Conservation (phyloP, 805 yeast genomes). For the Starmera quercuum region DNA sequence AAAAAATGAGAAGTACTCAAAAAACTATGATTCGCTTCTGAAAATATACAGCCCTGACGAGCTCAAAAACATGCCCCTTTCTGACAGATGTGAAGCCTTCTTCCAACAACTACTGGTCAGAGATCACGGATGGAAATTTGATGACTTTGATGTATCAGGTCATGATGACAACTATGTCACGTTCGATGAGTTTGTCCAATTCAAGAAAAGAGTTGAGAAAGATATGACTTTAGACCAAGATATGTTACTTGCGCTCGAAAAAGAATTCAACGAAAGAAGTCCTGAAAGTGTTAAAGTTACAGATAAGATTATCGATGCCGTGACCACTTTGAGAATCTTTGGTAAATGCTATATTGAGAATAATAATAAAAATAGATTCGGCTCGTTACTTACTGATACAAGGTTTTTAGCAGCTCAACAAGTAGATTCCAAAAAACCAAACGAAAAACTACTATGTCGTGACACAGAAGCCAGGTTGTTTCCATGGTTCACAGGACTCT, state of each 20-base stretch:
- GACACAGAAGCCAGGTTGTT: constrained; percentile 25
- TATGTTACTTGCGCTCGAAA: constrained; percentile 5
- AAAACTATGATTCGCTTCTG: constrained; percentile 10
- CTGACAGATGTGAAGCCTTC: constrained; percentile 11
- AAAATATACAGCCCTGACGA: background rate
- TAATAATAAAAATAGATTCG: constrained; percentile 2
- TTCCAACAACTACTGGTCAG: constrained; percentile 6
- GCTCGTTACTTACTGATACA: background rate
- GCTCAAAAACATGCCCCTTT: constrained; percentile 4
- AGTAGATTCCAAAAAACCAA: background rate
- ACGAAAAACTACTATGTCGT: constrained; percentile 4
- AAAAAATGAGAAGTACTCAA: constrained; percentile 11
- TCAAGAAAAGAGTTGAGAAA: constrained; percentile 3
- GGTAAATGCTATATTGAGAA: constrained; percentile 13
- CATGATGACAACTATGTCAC: constrained; percentile 14
- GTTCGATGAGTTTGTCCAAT: constrained; percentile 9
- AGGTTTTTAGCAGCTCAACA: constrained; percentile 1
- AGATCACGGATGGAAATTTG: constrained; percentile 12
- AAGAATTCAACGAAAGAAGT: constrained; percentile 7
- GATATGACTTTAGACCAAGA: constrained; percentile 5
- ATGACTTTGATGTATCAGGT: constrained; percentile 12
- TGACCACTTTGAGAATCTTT: constrained; percentile 13
- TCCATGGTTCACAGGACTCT: constrained; percentile 26
- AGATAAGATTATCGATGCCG: constrained; percentile 14
- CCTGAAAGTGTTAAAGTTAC: constrained; percentile 7